A percentile compares a stretch with the other conserved stretches of the same genome.
phyloP scores from a whole-genome alignment of 305 asterid species.

The Solanum hybrid region DNA sequence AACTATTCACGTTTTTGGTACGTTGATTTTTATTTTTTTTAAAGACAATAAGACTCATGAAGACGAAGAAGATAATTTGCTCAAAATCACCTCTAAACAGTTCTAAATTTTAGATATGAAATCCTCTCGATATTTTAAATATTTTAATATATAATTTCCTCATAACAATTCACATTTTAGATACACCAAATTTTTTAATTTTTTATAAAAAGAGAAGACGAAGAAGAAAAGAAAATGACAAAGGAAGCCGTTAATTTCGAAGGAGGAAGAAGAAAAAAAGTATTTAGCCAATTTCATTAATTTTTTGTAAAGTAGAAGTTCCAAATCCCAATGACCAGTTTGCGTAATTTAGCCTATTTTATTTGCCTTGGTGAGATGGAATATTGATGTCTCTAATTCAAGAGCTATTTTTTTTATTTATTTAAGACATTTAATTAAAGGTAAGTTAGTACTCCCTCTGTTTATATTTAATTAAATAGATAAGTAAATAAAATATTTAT shows the following conservation, averaged over 20 bases:
- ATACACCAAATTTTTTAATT: too few species aligned
- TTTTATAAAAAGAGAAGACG: not conserved
- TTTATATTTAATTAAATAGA: too few species aligned
- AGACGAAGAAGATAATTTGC: not conserved
- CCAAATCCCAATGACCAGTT: not conserved
- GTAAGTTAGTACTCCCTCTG: not conserved
- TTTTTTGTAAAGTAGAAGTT: not conserved
- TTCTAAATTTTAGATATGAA: too few species aligned
- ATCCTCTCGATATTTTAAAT: too few species aligned
- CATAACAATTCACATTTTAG: not conserved
- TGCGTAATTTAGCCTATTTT: not conserved
- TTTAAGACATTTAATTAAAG: too few species aligned
- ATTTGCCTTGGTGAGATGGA: not conserved
- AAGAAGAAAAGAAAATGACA: not conserved
- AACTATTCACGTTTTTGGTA: not conserved
- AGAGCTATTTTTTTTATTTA: too few species aligned
- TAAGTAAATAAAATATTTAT: too few species aligned
- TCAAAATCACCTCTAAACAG: not conserved
- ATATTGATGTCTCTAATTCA: not conserved
- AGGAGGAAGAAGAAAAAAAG: not conserved
- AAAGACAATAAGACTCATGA: not conserved
- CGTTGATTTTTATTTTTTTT: too few species aligned
- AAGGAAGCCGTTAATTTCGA: not conserved
- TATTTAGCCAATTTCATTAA: not conserved
- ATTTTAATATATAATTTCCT: too few species aligned